Percentiles rank a stretch among this genome's conserved stretches.
Conservation (phyloP, 305 asterid species). For the Fraxinus sp. region DNA sequence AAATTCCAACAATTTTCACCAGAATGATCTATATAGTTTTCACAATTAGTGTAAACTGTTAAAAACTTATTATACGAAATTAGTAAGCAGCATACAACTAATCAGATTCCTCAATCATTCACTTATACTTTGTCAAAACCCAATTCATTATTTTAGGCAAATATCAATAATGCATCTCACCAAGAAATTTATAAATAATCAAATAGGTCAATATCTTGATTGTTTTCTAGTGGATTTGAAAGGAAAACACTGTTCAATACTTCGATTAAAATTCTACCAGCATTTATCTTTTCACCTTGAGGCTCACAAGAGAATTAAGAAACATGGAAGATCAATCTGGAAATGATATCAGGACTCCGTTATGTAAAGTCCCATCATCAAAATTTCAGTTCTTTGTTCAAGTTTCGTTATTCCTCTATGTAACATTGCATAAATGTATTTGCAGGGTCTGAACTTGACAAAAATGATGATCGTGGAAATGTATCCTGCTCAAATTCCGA, state of each 20-base stretch:
- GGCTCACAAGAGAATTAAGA: neutral
- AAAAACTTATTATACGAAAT: no score
- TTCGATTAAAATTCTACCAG: neutral
- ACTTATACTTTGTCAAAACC: neutral
- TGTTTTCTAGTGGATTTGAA: no score
- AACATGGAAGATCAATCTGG: constrained; percentile 31
- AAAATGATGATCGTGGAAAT: neutral
- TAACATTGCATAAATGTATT: neutral
- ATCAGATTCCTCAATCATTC: neutral
- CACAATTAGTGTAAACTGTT: no score
- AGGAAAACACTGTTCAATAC: neutral
- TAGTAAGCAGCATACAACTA: neutral
- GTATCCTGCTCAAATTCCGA: neutral
- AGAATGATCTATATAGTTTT: no score
- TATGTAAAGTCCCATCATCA: constrained; percentile 26
- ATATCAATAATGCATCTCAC: neutral
- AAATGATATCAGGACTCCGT: constrained; percentile 37
- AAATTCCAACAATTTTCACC: no score
- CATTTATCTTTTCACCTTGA: neutral
- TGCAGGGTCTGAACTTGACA: constrained; percentile 29
- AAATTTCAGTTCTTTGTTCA: neutral
- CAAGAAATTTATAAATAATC: neutral
- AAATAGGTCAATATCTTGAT: neutral
- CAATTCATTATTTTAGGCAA: neutral
- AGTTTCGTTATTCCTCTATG: neutral